Evolutionary conservation across 345 rosid species (phyloP).

Genomic region (Syzygium aqueum): DNA sequence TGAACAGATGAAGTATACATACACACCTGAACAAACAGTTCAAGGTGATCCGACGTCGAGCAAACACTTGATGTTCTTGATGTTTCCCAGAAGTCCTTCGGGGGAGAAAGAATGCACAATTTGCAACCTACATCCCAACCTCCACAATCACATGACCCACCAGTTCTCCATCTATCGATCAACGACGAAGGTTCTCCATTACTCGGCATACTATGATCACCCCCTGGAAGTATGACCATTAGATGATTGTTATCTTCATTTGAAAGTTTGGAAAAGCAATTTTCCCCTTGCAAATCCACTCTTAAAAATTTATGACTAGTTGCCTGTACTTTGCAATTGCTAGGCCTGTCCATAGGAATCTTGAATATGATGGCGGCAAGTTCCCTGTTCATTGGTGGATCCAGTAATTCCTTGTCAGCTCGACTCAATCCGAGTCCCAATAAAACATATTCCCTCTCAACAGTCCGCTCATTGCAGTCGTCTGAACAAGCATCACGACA

Average conservation of each 20-base stretch:
- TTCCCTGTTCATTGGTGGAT: conserved; percentile 28
- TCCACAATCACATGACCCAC: conserved; percentile 88
- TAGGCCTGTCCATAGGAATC: conserved; percentile 2
- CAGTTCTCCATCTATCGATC: conserved; percentile 62
- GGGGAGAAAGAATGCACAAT: conserved; percentile 36
- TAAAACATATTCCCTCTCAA: conserved; percentile 54
- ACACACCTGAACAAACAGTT: conserved; percentile 16
- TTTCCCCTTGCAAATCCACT: background rate
- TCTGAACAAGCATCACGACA: conserved; percentile 17
- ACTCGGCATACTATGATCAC: conserved; percentile 61
- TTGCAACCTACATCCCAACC: conserved; percentile 98
- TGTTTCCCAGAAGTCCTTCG: conserved; percentile 10
- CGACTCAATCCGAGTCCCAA: conserved; percentile 29
- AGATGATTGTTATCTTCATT: conserved; percentile 9
- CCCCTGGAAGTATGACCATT: conserved; percentile 66
- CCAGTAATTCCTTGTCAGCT: conserved; percentile 20
- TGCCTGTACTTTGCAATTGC: background rate
- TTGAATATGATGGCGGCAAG: conserved; percentile 58
- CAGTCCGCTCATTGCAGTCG: conserved; percentile 11
- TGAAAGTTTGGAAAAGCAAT: background rate
- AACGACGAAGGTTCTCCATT: conserved; percentile 56
- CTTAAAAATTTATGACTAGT: background rate
- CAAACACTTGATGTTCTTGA: conserved; percentile 7
- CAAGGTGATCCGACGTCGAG: conserved; percentile 18
- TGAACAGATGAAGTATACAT: background rate